These are phyloP conservation scores for Aspergillus sclerotialis DNA, from an alignment of 2,329 filamentous ascomycete species.

Conservation along the genomic window DNA sequence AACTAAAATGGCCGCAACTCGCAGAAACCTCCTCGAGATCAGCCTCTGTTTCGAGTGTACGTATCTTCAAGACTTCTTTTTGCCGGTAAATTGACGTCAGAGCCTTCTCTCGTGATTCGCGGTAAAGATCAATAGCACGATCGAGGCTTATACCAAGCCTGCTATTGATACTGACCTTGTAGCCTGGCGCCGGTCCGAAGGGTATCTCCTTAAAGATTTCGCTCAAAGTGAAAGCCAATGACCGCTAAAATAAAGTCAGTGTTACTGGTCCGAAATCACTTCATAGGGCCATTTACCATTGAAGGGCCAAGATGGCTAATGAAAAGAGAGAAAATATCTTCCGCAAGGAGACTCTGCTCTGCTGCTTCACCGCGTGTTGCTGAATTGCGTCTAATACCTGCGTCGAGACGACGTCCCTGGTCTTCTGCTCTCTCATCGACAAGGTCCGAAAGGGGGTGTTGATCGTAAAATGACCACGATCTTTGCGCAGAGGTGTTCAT, in stretches of 20 bases:
- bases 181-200: conserved; percentile 62
- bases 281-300: conserved; percentile 48
- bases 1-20: conserved; percentile 96
- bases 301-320: conserved; percentile 84
- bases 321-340: conserved; percentile 87
- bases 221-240: conserved; percentile 81
- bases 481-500: conserved; percentile 16
- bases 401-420: conserved; percentile 21
- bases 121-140: conserved; percentile 75
- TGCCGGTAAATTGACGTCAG: conserved; percentile 72
- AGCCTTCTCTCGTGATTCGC: conserved; percentile 65
- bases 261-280: conserved; percentile 1
- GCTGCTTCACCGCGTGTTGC: conserved; percentile 8
- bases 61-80: conserved; percentile 63
- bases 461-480: conserved; percentile 34
- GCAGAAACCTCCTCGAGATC: conserved; percentile 96
- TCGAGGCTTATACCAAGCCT: conserved; percentile 73
- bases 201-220: conserved; percentile 83
- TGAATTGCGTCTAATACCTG: conserved; percentile 3
- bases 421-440: conserved; percentile 60
- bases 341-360: conserved; percentile 40
- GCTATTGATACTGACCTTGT: conserved; percentile 66
- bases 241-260: conserved; percentile 54
- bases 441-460: conserved; percentile 46
- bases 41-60: conserved; percentile 70